Evolutionary conservation across 169 alveolate species (phyloP).

Genomic region (Plasmodium sp.): DNA sequence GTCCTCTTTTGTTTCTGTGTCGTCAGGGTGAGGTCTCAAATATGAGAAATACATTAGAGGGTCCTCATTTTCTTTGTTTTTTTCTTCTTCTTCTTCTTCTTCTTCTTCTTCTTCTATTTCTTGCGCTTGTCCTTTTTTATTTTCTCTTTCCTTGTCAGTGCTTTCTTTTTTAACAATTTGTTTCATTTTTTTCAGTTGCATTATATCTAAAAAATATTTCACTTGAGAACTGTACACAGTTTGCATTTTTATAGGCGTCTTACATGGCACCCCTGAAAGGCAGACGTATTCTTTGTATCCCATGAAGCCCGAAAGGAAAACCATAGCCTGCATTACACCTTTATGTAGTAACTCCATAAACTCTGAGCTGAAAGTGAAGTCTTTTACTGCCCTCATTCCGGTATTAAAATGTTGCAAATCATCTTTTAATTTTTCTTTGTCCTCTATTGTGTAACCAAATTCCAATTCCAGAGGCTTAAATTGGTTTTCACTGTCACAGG

Average conservation of each 20-base stretch:
- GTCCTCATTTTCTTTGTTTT: not conserved
- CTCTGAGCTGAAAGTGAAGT: conserved; percentile 22
- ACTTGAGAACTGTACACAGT: not conserved
- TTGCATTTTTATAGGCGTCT: conserved; percentile 5
- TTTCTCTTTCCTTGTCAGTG: not conserved
- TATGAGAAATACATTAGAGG: not conserved
- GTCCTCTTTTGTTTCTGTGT: not conserved
- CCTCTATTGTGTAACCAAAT: not conserved
- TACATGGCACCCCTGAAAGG: conserved; percentile 45
- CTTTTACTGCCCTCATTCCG: not conserved
- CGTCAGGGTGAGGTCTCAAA: not conserved
- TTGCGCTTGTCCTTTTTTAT: no score
- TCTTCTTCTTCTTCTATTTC: no score
- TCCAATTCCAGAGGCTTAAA: not conserved
- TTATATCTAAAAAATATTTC: not conserved
- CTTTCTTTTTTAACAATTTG: not conserved
- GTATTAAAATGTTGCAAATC: conserved; percentile 1
- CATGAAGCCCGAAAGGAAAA: conserved; percentile 38
- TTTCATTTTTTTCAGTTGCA: not conserved
- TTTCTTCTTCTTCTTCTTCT: not conserved
- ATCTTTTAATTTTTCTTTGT: not conserved
- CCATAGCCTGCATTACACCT: conserved; percentile 23
- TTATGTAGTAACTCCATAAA: not conserved
- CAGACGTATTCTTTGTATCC: conserved; percentile 50
- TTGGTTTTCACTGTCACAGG: conserved; percentile 17